Evolutionary conservation across 768 basidiomycete genomes (phyloP), one percentile per base, ranked within the genome.

Genomic region (Lactifluus pinguis): DNA sequence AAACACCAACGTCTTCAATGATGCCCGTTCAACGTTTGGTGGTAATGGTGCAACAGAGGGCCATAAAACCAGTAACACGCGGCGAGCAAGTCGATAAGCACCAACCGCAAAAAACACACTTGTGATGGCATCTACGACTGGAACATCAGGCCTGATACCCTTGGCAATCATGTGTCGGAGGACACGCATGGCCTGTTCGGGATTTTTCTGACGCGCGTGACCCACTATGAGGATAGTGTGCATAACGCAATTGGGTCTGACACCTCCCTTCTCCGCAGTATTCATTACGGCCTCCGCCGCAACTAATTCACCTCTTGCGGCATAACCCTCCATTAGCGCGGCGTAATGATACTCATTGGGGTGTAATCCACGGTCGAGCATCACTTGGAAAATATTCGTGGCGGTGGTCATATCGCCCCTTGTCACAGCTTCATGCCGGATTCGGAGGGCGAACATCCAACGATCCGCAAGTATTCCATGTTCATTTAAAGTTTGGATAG

Each of bases 171-270:
- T 90, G 42, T 76, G 71, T 38, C 77, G 77, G 68, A 90, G 92
- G 29, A 76, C 72, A 36, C 70, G 72, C 65, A 80, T 71, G 0
- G 87, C 87, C 30, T 72, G 69, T 3, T 74, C 72, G 6, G 86
- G 81, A 36, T 82, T 72, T 14, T 81, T 79, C 54, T 77, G 76
- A n/a, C 82, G 80, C 21, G 81, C 86, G 70, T 85, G 80, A 2
- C 87, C 90, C 39, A 78, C 76, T 65, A 94, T 84, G 62, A 94
- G 78, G 62, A 86, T 83, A 29, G 90, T 92, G 75, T 84, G 88
- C 79, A 89, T 82, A 49, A 85, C 79, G 19, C 81, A 77, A 65
- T 84, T 83, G 21, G 84, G 80, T 25, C 75, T 71, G 60, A 86
- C 69, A 29, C 83, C 82, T 5, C 77, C 75, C 44, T 74, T 71